Percentiles rank a stretch among this genome's conserved stretches.
phyloP scores from a whole-genome alignment of 805 yeast species.

The Yarrowia phangngaensis region DNA sequence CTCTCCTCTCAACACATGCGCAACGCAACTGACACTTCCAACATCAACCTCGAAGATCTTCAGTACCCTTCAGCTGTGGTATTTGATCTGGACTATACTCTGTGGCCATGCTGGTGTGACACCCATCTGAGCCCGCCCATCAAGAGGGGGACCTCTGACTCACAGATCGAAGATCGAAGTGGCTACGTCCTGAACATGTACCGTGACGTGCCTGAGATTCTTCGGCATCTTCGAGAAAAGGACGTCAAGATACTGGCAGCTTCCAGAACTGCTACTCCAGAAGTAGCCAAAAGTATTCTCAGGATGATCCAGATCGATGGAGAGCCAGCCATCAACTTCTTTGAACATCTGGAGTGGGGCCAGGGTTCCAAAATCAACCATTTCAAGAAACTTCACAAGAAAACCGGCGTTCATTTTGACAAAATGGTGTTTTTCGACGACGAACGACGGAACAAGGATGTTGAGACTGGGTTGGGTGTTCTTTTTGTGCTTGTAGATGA shows the following conservation, averaged over 20 bases:
- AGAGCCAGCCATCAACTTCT: conserved; percentile 50
- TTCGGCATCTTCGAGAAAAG: conserved; percentile 49
- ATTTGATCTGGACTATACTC: conserved; percentile 70
- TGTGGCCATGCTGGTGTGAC: conserved; percentile 86
- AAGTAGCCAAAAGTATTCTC: conserved; percentile 64
- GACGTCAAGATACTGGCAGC: conserved; percentile 57
- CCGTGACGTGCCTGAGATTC: conserved; percentile 62
- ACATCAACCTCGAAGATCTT: conserved; percentile 7
- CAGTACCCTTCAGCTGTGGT: conserved; percentile 53
- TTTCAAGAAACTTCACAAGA: conserved; percentile 41
- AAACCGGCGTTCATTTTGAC: conserved; percentile 45
- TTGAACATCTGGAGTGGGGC: conserved; percentile 44
- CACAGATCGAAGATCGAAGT: conserved; percentile 48
- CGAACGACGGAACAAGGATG: conserved; percentile 73
- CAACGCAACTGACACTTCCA: conserved; percentile 12
- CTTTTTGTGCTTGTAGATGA: conserved; percentile 61
- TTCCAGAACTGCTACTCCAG: conserved; percentile 73
- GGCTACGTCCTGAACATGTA: conserved; percentile 59
- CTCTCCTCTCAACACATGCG: too few relatives aligned
- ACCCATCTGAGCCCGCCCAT: conserved; percentile 63
- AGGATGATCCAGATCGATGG: conserved; percentile 51
- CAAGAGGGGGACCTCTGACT: conserved; percentile 39
- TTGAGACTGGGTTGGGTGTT: conserved; percentile 59
- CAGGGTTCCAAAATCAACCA: conserved; percentile 53
- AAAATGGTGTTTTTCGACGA: conserved; percentile 75